These are phyloP conservation scores for Serendipita sp. DNA, from an alignment of 768 basidiomycete genomes.

Conservation along the genomic window DNA sequence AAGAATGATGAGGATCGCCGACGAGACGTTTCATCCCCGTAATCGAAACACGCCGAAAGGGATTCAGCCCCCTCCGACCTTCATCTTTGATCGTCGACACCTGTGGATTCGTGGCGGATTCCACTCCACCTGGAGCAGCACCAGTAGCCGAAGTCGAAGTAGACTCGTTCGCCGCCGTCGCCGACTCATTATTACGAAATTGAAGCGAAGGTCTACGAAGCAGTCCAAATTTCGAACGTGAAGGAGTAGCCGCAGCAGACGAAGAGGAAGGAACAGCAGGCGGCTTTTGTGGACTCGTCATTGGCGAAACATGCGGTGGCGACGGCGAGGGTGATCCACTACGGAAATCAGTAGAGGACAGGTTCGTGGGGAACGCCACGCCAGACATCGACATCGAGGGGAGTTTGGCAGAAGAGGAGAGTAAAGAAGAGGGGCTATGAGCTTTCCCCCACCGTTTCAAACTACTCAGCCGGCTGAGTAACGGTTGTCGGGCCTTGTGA, in stretches of 20 bases:
- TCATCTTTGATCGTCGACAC: background rate
- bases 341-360: too few species aligned
- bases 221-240: background rate
- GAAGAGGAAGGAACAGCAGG: background rate
- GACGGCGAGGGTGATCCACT: too few species aligned
- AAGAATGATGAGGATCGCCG: background rate
- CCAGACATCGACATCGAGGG: background rate
- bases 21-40: background rate
- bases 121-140: too few species aligned
- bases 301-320: too few species aligned
- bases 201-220: background rate
- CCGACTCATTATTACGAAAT: background rate
- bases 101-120: too few species aligned
- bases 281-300: background rate
- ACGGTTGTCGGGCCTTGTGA: background rate
- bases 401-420: background rate
- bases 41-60: constrained; percentile 5
- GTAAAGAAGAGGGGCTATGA: background rate
- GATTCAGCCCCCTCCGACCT: background rate
- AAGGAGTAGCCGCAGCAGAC: background rate
- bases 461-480: background rate
- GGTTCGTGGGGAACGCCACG: too few species aligned
- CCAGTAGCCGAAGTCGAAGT: background rate
- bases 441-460: background rate
- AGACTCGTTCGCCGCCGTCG: background rate